Evolutionary conservation across 305 asterid species (phyloP).

Genomic region (Fraxinus albicans): DNA sequence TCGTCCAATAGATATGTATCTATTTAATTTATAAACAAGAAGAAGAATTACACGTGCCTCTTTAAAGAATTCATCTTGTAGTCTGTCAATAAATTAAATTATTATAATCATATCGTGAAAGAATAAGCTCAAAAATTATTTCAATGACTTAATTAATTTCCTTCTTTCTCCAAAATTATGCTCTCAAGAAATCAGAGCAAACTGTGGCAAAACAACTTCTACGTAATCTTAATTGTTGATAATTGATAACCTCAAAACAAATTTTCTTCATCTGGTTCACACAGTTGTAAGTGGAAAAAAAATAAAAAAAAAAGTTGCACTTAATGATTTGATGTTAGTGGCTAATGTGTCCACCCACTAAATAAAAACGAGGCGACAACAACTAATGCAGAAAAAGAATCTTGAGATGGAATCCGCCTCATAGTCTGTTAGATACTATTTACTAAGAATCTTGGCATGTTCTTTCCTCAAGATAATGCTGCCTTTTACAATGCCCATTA

Average conservation of each 20-base stretch:
- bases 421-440: constrained; percentile 23
- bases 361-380: not conserved
- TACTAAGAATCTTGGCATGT: not conserved
- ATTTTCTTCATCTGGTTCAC: not conserved
- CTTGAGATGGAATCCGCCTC: constrained; percentile 42
- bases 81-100: not conserved
- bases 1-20: not conserved
- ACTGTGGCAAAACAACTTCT: not conserved
- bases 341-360: not conserved
- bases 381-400: constrained; percentile 13
- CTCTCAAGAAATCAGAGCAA: not conserved
- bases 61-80: too few species aligned
- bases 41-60: not conserved
- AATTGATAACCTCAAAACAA: too few species aligned
- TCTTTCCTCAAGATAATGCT: not conserved
- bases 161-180: not conserved
- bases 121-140: not conserved
- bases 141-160: not conserved
- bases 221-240: too few species aligned
- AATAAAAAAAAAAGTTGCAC: not conserved
- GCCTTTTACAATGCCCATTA: not conserved
- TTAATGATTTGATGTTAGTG: not conserved
- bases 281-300: not conserved
- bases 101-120: not conserved
- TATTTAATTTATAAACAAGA: not conserved